Percentiles rank a stretch among this genome's conserved stretches.
These are phyloP conservation scores for Calophaca sinica DNA, from an alignment of 306 rosid genomes.

Conservation along the genomic window DNA sequence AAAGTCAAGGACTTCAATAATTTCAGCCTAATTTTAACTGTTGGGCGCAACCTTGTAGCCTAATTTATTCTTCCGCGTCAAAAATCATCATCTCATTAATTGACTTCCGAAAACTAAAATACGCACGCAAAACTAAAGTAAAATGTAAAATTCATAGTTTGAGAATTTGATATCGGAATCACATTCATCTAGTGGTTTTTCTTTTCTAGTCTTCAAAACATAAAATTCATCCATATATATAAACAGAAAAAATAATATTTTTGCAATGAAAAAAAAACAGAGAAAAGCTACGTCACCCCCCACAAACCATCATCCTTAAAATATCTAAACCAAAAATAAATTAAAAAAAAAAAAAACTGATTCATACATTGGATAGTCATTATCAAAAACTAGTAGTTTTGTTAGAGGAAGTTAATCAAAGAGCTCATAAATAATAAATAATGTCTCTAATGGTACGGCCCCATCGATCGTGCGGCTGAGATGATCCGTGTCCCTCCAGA, in stretches of 20 bases:
- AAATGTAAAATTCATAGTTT: too few relatives aligned
- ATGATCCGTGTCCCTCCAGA: constrained; percentile 38
- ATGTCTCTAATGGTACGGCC: constrained; percentile 25
- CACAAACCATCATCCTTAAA: constrained; percentile 30
- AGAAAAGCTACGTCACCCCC: constrained; percentile 21
- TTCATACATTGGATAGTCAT: constrained; percentile 43
- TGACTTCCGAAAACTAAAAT: neutral
- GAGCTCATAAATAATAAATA: constrained; percentile 27
- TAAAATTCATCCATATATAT: constrained; percentile 26
- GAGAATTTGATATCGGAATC: constrained; percentile 12
- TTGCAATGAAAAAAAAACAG: constrained; percentile 2
- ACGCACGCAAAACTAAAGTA: too few relatives aligned
- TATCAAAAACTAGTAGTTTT: constrained; percentile 42
- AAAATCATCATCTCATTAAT: constrained; percentile 29
- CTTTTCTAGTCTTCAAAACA: neutral
- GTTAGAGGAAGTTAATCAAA: constrained; percentile 49
- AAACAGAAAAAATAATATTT: neutral
- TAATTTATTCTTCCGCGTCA: constrained; percentile 16
- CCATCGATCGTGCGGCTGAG: constrained; percentile 41
- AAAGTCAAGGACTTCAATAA: too few relatives aligned
- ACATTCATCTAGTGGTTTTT: constrained; percentile 1
- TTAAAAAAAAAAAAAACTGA: constrained; percentile 16
- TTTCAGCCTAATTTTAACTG: neutral
- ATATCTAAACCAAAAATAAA: neutral
- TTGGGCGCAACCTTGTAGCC: neutral